Percentiles rank a stretch among this genome's conserved stretches.
phyloP scores from a whole-genome alignment of 345 rosid genomes.

The Salix exigua region DNA sequence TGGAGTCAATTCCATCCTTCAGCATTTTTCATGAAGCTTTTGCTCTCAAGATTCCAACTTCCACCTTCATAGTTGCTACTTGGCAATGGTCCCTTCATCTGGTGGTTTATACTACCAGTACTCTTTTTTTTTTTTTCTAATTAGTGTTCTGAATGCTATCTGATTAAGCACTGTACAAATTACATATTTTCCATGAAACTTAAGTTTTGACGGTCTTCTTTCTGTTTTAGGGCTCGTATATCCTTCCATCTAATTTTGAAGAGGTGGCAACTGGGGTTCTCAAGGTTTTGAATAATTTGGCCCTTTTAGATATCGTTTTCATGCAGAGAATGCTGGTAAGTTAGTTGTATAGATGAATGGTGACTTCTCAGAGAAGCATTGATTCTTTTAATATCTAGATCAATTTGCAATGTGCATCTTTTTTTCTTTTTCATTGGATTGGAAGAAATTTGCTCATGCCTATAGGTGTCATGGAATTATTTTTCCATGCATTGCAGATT shows the following conservation, averaged over 20 bases:
- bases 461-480: no score
- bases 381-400: neutral
- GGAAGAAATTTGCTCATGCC: no score
- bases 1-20: no score
- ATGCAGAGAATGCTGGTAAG: slow-evolving; percentile 69
- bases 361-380: slow-evolving; percentile 1
- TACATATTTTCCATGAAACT: neutral
- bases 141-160: neutral
- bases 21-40: no score
- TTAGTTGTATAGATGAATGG: slow-evolving; percentile 3
- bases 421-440: no score
- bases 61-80: no score
- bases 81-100: no score
- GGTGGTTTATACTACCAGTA: no score
- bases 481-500: no score
- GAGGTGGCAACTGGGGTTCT: slow-evolving; percentile 74
- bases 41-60: no score
- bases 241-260: slow-evolving; percentile 72
- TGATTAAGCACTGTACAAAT: neutral
- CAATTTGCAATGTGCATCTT: no score
- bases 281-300: slow-evolving; percentile 71
- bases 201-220: neutral
- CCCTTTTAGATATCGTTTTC: slow-evolving; percentile 50
- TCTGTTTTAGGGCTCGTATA: slow-evolving; percentile 47
- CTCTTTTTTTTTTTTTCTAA: no score